Evolutionary conservation across 179 eudicot genomes (phyloP), one percentile per base, ranked within the genome.

Genomic region (Silene noctiflora): DNA sequence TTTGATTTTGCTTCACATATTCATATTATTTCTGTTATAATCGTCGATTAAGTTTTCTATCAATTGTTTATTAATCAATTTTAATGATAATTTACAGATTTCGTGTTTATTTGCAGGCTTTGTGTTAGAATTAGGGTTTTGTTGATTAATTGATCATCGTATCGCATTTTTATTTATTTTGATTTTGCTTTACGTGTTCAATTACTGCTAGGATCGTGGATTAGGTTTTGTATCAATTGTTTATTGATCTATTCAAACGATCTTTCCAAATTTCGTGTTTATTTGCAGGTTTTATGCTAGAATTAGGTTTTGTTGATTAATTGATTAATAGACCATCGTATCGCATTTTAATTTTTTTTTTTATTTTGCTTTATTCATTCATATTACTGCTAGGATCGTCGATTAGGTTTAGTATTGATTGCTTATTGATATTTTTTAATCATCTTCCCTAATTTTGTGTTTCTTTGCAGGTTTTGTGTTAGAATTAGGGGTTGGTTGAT

Each of bases 401-500:
- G 29, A 27, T 27, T 27, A 27, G 29, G 29, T 27, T 27, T 27
- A 1, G 10, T 51, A 35, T 56, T 59, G 11, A 31, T 29, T 51
- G n/a, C 9, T 13, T 48, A 17, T 48, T 11, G 31, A 27, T 77
- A 4, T 6, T 13, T 55, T 63, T 22, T 77, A 25, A 73, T 5
- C 13, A 17, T 60, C 0, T 5, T 2, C 42, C 42, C 42, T 35
- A 0, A 39, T 39, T 39, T 39, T 8, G 46, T 39, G 11, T 39
- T 39, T 7, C 10, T 39, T 39, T 39, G 46, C 46, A 39, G 46
- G 46, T 8, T 39, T 2, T 39, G 46, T 39, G 46, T 39, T 35
- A 35, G 42, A 35, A 27, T 59, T 76, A 77, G 80, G 55, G 65
- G 29, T 71, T 51, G 8, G 20, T 59, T 77, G 65, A 73, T 33